phyloP scores from a whole-genome alignment of 139 green algal species.

The Yamagishiella unicocca region DNA sequence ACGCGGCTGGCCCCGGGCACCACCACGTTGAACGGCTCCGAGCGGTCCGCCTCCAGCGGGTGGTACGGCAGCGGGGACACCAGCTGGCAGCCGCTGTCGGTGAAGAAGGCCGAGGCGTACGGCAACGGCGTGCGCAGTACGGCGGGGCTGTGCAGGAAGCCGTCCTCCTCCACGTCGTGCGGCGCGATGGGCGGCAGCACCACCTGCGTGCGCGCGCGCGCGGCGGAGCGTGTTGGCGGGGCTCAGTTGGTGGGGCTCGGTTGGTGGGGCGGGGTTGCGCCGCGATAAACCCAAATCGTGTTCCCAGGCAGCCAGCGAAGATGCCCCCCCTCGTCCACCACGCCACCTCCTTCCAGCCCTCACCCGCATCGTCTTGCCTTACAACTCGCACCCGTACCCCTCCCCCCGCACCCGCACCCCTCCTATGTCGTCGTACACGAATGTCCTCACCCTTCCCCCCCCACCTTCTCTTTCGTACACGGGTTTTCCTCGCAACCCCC shows the following conservation, averaged over 20 bases:
- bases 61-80: slow-evolving; percentile 44
- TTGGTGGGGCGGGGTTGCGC: too few relatives aligned
- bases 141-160: slow-evolving; percentile 44
- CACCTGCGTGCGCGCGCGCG: slow-evolving; percentile 25
- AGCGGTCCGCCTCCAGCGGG: slow-evolving; percentile 63
- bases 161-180: slow-evolving; percentile 55
- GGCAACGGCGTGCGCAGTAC: slow-evolving; percentile 51
- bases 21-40: slow-evolving; percentile 58
- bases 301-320: too few relatives aligned
- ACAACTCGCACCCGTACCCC: too few relatives aligned
- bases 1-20: slow-evolving; percentile 46
- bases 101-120: slow-evolving; percentile 38
- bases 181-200: slow-evolving; percentile 49
- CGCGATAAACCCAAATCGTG: too few relatives aligned
- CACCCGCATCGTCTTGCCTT: too few relatives aligned
- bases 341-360: too few relatives aligned
- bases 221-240: background rate
- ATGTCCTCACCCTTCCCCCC: too few relatives aligned
- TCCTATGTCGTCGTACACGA: too few relatives aligned
- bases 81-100: slow-evolving; percentile 44
- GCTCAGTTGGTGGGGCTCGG: too few relatives aligned
- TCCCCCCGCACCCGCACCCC: too few relatives aligned
- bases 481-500: background rate
- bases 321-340: too few relatives aligned
- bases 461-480: too few relatives aligned